phyloP scores from a whole-genome alignment of 1,284 basidiomycete species.

The Anthracocystis walkeri region DNA sequence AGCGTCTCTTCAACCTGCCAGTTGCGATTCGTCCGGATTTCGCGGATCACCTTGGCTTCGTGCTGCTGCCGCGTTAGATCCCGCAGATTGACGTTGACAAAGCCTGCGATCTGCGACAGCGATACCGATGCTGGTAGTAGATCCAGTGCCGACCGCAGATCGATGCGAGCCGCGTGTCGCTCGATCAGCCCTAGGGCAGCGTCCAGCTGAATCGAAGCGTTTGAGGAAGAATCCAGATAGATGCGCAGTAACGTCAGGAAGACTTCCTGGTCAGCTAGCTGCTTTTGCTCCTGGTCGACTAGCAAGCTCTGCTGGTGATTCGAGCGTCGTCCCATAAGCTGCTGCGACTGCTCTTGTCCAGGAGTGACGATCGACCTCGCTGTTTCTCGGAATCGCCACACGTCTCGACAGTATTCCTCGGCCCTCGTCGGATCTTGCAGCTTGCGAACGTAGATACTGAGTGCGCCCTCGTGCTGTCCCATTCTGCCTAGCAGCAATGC shows the following conservation, averaged over 20 bases:
- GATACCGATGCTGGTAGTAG: slow-evolving; percentile 89
- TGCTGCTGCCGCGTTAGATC: slow-evolving; percentile 40
- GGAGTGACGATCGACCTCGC: neutral
- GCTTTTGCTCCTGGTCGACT: slow-evolving; percentile 40
- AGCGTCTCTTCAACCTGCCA: slow-evolving; percentile 80
- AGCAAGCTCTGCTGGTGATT: slow-evolving; percentile 45
- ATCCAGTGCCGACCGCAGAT: slow-evolving; percentile 82
- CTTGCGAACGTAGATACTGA: slow-evolving; percentile 90
- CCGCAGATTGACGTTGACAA: slow-evolving; percentile 70
- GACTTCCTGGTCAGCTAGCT: slow-evolving; percentile 70
- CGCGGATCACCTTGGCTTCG: slow-evolving; percentile 73
- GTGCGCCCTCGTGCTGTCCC: slow-evolving; percentile 89
- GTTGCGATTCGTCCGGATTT: slow-evolving; percentile 78
- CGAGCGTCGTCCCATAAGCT: slow-evolving; percentile 11
- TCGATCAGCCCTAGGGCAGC: slow-evolving; percentile 87
- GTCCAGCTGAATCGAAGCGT: slow-evolving; percentile 44
- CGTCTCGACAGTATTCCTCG: slow-evolving; percentile 74
- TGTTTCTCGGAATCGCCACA: slow-evolving; percentile 37
- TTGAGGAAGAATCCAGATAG: slow-evolving; percentile 76
- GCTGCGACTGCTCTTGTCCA: slow-evolving; percentile 5
- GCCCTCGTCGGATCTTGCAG: slow-evolving; percentile 85
- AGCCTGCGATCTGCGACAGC: slow-evolving; percentile 81
- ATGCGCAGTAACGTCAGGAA: slow-evolving; percentile 87
- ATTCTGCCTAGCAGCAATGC: slow-evolving; percentile 89
- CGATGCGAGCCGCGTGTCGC: slow-evolving; percentile 83